Conservation (phyloP, 176 grass and related monocot genomes). For the Aegilops umbellulata region DNA sequence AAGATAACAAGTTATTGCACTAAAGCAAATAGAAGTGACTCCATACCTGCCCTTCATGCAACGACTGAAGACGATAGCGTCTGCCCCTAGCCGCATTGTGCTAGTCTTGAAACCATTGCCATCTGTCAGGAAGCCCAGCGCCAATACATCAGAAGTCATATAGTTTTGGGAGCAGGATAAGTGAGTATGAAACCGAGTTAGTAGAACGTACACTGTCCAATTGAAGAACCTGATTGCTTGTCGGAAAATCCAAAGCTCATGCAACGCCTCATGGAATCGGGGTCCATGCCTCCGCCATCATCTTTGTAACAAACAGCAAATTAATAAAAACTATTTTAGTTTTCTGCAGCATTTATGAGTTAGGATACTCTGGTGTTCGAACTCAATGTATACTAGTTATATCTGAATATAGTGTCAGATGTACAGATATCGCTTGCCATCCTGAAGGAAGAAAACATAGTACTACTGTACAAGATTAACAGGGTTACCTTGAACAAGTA, state of each 20-base stretch:
- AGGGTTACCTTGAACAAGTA: slow-evolving; percentile 65
- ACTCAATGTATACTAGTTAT: neutral
- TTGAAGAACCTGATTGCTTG: slow-evolving; percentile 62
- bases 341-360: neutral
- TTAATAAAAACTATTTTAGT: neutral
- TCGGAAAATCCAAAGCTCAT: slow-evolving; percentile 95
- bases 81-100: slow-evolving; percentile 84
- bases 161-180: neutral
- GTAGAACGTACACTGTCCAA: slow-evolving; percentile 66
- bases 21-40: neutral
- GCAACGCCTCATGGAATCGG: slow-evolving; percentile 69
- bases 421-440: neutral
- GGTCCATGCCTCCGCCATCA: slow-evolving; percentile 87
- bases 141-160: neutral
- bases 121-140: slow-evolving; percentile 32
- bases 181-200: neutral
- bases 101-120: slow-evolving; percentile 96
- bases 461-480: too few relatives aligned
- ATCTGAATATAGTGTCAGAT: neutral
- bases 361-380: neutral
- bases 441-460: neutral
- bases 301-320: slow-evolving; percentile 46
- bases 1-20: neutral
- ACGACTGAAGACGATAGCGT: slow-evolving; percentile 74
- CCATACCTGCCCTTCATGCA: slow-evolving; percentile 49